These are phyloP conservation scores for Lathyrus tuberosus DNA, from an alignment of 306 rosid species.

Conservation along the genomic window DNA sequence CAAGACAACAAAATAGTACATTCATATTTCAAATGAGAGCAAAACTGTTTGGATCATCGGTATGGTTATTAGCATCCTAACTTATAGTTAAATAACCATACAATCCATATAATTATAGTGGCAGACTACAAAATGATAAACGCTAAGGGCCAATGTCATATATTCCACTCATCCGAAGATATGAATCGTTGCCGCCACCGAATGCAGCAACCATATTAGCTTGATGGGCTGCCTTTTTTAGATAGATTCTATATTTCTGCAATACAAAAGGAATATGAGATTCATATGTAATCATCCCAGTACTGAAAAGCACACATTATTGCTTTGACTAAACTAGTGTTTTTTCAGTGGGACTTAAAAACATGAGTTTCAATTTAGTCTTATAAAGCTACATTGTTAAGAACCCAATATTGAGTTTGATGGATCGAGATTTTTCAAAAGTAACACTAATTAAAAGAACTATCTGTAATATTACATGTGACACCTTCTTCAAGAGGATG, in stretches of 20 bases:
- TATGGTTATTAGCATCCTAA: no score
- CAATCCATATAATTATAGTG: no score
- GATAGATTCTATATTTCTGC: slow-evolving; percentile 79
- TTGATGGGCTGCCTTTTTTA: slow-evolving; percentile 61
- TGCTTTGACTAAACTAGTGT: slow-evolving; percentile 15
- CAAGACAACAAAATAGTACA: no score
- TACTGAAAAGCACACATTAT: slow-evolving; percentile 10
- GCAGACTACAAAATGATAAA: no score
- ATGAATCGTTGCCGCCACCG: slow-evolving; percentile 60
- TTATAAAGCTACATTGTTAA: not conserved
- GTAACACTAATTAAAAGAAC: not conserved
- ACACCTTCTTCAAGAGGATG: not conserved
- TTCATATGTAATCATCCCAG: slow-evolving; percentile 3
- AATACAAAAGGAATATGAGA: slow-evolving; percentile 23
- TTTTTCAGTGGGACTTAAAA: not conserved
- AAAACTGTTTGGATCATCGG: no score
- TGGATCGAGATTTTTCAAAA: not conserved
- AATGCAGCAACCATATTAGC: slow-evolving; percentile 61
- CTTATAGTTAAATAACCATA: no score
- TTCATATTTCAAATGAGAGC: no score
- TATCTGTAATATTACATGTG: not conserved
- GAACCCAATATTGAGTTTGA: not conserved
- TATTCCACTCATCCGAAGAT: slow-evolving; percentile 46
- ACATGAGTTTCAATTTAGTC: not conserved
- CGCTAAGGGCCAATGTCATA: no score